Base-by-base conservation (phyloP, 2,329 filamentous ascomycete species). In the Alternaria ethzedia region DNA sequence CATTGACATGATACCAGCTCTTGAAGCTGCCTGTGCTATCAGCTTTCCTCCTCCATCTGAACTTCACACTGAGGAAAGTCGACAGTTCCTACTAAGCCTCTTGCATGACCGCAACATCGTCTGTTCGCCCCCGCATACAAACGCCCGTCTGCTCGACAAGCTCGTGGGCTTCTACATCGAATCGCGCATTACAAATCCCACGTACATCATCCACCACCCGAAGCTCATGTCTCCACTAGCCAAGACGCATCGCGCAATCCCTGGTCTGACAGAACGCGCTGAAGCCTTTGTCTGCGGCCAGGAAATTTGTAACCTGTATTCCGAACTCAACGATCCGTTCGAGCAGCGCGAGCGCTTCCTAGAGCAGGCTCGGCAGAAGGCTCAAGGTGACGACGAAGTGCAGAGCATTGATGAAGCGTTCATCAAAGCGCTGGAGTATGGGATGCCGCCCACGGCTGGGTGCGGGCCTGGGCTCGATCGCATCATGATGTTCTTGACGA, bases 381-480 rank as follows among this genome's bases (percentile, higher is more conserved):
- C 90, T 7, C 93, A 97, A 83, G 96, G 96, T 78, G 96, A 99
- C 70, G 94, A 98, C 74, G 96, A 99, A 84, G 96, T 94, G 1
- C 96, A 98, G 83, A 84, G 95, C 72, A 90, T 98, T 59, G 96
- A 99, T 73, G 95, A 98, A 87, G 96, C 92, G 74, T 98, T 98
- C 86, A 92, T 94, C 76, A 91, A 91, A 64, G 90, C 91, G 57
- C 88, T 98, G 62, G 96, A 98, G 81, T 96, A 94, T 76, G 93
- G 92, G 70, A 84, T 99, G 12, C 75, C 96, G 6, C 96, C 96
- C 0, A 99, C 96, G 2, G 96, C 93, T 80, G 96, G 96, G 52
- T 99, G 92, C 91, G 96, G 94, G 70, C 93, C 98, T 88, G 96
- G 96, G 68, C 95, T 97, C 70, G 94, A 98, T 84, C 90, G 95